Evolutionary conservation across 1,284 basidiomycete species (phyloP).

Genomic region (Heliocybe sulcata): DNA sequence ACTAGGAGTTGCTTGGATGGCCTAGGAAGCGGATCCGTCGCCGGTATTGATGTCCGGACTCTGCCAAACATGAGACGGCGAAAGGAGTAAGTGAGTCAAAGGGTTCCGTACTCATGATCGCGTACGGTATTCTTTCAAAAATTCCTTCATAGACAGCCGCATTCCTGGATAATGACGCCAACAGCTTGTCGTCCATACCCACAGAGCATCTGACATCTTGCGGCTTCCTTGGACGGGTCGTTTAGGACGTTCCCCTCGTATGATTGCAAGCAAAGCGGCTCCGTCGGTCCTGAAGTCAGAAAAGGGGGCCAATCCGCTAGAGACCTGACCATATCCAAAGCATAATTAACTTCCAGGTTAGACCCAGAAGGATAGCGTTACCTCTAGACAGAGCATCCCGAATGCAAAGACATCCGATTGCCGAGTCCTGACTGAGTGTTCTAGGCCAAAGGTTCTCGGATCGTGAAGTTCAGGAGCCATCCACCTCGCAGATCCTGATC

Average conservation of each 20-base stretch:
- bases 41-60: too few species aligned
- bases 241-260: background rate
- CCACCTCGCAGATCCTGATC: too few species aligned
- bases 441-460: slow-evolving; percentile 16
- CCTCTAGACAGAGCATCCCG: background rate
- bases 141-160: background rate
- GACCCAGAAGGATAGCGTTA: background rate
- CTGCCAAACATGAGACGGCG: too few species aligned
- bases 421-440: slow-evolving; percentile 1
- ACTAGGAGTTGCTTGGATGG: too few species aligned
- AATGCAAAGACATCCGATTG: background rate
- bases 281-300: background rate
- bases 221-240: background rate
- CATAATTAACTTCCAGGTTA: too few species aligned
- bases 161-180: background rate
- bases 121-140: background rate
- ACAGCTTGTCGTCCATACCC: background rate
- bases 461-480: slow-evolving; percentile 13
- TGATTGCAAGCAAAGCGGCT: background rate
- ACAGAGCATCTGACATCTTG: background rate
- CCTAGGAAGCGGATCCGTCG: too few species aligned
- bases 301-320: background rate
- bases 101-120: too few species aligned
- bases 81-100: too few species aligned
- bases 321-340: background rate